phyloP scores from a whole-genome alignment of 192 early-diverging fungal species.

The Entomortierella parvispora region DNA sequence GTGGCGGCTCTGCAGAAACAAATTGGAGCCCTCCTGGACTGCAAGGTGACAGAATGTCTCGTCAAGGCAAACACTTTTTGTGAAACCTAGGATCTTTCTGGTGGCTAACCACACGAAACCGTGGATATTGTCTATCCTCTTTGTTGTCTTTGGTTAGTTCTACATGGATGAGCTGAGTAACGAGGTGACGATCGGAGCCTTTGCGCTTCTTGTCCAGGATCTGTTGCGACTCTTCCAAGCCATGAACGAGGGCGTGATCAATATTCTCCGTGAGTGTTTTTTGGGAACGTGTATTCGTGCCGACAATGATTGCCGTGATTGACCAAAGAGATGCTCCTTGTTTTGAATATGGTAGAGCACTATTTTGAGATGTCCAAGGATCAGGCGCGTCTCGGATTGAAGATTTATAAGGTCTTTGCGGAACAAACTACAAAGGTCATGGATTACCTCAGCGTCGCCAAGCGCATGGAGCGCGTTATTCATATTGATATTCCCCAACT shows the following conservation, averaged over 20 bases:
- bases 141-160: constrained; percentile 61
- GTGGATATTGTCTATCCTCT: background rate
- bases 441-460: constrained; percentile 76
- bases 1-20: constrained; percentile 73
- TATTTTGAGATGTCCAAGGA: constrained; percentile 79
- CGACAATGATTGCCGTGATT: background rate
- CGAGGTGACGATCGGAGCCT: constrained; percentile 76
- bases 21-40: constrained; percentile 71
- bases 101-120: background rate
- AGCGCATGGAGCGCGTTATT: constrained; percentile 63
- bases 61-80: background rate
- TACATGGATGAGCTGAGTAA: constrained; percentile 78
- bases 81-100: too few species aligned
- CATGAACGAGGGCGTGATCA: constrained; percentile 82
- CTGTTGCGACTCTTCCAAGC: constrained; percentile 77
- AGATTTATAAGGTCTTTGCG: constrained; percentile 83
- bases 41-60: constrained; percentile 65
- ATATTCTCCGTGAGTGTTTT: constrained; percentile 68
- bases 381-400: constrained; percentile 70
- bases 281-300: background rate
- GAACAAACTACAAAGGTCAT: constrained; percentile 73
- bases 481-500: constrained; percentile 75
- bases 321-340: background rate
- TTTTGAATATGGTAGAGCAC: constrained; percentile 49
- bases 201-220: constrained; percentile 77